These are phyloP conservation scores for Termitomyces sp. DNA, from an alignment of 768 basidiomycete genomes.

Conservation along the genomic window DNA sequence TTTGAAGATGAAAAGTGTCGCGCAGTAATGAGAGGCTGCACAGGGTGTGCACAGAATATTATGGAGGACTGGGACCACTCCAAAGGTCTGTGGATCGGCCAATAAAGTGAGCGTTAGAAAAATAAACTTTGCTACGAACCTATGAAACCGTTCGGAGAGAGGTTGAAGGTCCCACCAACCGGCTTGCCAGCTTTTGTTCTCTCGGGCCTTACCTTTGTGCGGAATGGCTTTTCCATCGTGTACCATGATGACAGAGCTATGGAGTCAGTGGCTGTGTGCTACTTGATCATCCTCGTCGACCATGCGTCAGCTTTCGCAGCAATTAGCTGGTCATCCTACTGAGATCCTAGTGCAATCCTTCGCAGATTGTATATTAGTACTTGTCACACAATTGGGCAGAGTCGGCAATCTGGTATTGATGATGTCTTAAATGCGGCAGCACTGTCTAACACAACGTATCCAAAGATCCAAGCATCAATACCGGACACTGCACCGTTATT, in stretches of 20 bases:
- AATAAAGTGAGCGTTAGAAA: background rate
- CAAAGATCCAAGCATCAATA: slow-evolving; percentile 76
- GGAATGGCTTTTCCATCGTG: slow-evolving; percentile 22
- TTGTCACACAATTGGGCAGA: slow-evolving; percentile 89
- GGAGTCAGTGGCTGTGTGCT: slow-evolving; percentile 10
- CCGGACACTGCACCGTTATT: slow-evolving; percentile 57
- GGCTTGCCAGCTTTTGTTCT: slow-evolving; percentile 49
- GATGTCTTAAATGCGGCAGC: background rate
- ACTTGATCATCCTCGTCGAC: slow-evolving; percentile 25
- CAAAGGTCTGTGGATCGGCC: slow-evolving; percentile 45
- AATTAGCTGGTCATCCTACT: slow-evolving; percentile 55
- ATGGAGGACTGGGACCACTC: slow-evolving; percentile 68
- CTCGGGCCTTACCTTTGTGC: slow-evolving; percentile 50
- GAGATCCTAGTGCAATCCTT: slow-evolving; percentile 77
- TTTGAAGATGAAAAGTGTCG: slow-evolving; percentile 68
- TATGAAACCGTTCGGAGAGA: slow-evolving; percentile 49
- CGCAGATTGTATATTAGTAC: slow-evolving; percentile 76
- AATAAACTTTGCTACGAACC: slow-evolving; percentile 30
- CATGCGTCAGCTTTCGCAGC: slow-evolving; percentile 42
- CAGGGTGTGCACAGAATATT: slow-evolving; percentile 65
- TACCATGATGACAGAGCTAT: slow-evolving; percentile 8
- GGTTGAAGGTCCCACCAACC: slow-evolving; percentile 76
- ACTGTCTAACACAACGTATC: background rate
- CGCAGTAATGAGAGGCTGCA: slow-evolving; percentile 53
- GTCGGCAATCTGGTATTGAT: slow-evolving; percentile 74